Conservation (phyloP, 345 rosid genomes). For the Aethionema arabicum region DNA sequence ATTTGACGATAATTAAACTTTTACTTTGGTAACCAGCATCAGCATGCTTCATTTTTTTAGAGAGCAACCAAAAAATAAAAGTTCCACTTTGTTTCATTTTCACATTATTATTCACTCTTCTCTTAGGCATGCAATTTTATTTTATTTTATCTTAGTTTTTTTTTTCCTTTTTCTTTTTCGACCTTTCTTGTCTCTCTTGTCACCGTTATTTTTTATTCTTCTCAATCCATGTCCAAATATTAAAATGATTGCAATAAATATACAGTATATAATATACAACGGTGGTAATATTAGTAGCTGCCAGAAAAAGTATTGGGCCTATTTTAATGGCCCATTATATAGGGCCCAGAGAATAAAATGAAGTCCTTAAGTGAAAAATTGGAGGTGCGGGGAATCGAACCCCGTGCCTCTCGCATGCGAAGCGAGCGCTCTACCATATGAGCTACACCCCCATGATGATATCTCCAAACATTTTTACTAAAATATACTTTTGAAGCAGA, state of each 20-base stretch:
- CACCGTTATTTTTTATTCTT: not conserved
- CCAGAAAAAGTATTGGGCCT: too few species aligned
- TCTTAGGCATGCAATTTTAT: conserved; percentile 22
- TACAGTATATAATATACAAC: too few species aligned
- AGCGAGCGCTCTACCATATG: conserved; percentile 89
- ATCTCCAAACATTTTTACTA: fast-evolving
- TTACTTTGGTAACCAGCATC: conserved; percentile 13
- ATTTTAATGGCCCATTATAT: too few species aligned
- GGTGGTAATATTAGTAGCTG: too few species aligned
- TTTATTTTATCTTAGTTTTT: not conserved
- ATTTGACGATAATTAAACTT: conserved; percentile 2
- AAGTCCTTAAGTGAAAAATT: not conserved
- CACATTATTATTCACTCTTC: conserved; percentile 7
- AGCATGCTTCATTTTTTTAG: conserved; percentile 20
- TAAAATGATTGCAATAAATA: not conserved
- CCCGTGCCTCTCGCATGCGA: conserved; percentile 98
- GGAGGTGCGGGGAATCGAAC: conserved; percentile 99
- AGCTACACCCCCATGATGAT: conserved; percentile 54
- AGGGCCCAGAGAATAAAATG: too few species aligned
- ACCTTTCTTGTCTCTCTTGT: not conserved
- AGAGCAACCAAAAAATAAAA: conserved; percentile 6
- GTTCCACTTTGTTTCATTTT: conserved; percentile 19
- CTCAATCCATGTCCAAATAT: not conserved
- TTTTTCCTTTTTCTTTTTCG: not conserved
- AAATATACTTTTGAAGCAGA: not conserved